These are phyloP conservation scores for Jacaranda copaia DNA, from an alignment of 257 asterid species.

Conservation along the genomic window DNA sequence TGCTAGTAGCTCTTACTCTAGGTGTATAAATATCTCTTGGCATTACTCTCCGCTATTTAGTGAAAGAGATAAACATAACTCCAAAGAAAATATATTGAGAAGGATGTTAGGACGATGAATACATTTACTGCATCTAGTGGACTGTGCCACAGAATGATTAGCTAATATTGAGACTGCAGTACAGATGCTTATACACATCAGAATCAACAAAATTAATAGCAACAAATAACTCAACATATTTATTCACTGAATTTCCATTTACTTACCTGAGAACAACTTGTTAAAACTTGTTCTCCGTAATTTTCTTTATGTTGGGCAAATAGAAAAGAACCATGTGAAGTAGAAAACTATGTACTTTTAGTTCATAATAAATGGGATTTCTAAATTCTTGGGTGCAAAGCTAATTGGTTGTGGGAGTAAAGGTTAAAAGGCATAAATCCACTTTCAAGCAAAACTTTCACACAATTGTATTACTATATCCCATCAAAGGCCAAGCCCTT, in stretches of 20 bases:
- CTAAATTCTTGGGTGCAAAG: background rate
- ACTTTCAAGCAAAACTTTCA: constrained; percentile 3
- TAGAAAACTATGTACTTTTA: background rate
- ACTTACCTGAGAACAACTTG: background rate
- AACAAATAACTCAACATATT: background rate
- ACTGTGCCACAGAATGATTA: background rate
- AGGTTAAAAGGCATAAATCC: background rate
- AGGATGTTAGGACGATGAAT: no score
- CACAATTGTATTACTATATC: background rate
- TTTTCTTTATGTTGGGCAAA: background rate
- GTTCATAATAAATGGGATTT: background rate
- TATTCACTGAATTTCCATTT: background rate
- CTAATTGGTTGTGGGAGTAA: background rate
- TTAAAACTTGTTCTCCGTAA: background rate
- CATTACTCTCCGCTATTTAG: background rate
- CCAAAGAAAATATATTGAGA: background rate
- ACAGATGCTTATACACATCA: background rate
- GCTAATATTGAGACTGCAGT: background rate
- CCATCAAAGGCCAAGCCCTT: background rate
- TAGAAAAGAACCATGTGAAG: background rate
- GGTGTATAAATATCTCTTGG: background rate
- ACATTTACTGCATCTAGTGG: background rate
- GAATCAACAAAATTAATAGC: background rate
- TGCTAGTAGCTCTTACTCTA: background rate
- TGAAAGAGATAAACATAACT: no score